phyloP scores from a whole-genome alignment of 306 rosid genomes.

The Glycine soja region DNA sequence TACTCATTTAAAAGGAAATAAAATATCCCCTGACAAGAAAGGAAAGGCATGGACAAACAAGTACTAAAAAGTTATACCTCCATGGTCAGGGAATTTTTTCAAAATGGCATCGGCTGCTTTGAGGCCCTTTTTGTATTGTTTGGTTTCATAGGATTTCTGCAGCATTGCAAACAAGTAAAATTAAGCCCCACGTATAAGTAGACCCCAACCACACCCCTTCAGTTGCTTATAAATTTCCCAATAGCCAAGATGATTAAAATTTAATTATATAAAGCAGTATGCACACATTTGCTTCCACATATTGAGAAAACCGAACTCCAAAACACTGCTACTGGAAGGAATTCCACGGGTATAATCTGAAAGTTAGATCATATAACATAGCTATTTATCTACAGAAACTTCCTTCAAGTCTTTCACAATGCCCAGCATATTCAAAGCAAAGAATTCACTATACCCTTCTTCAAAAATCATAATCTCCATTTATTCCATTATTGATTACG shows the following conservation, averaged over 20 bases:
- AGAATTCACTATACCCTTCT: conserved; percentile 14
- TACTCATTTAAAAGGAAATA: conserved; percentile 19
- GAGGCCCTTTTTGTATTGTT: conserved; percentile 95
- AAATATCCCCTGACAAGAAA: not conserved
- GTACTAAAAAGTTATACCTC: conserved; percentile 61
- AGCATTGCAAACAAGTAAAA: conserved; percentile 26
- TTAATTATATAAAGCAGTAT: not conserved
- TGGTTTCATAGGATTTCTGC: conserved; percentile 97
- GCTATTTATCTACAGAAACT: conserved; percentile 28
- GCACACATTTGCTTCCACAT: not conserved
- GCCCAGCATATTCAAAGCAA: not conserved
- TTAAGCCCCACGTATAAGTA: not conserved
- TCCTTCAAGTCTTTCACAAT: not conserved
- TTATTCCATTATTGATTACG: not conserved
- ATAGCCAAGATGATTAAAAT: not conserved
- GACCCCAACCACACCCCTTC: too few relatives aligned
- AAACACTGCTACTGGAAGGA: conserved; percentile 20
- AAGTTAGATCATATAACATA: not conserved
- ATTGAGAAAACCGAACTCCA: conserved; percentile 2
- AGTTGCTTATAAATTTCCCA: too few relatives aligned
- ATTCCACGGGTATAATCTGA: not conserved
- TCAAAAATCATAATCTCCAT: not conserved
- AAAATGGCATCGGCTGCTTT: conserved; percentile 95
- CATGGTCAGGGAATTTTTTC: conserved; percentile 91
- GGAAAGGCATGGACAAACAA: conserved; percentile 25